Conservation (phyloP, 2,329 filamentous ascomycete species). For the Aureobasidium sp. region DNA sequence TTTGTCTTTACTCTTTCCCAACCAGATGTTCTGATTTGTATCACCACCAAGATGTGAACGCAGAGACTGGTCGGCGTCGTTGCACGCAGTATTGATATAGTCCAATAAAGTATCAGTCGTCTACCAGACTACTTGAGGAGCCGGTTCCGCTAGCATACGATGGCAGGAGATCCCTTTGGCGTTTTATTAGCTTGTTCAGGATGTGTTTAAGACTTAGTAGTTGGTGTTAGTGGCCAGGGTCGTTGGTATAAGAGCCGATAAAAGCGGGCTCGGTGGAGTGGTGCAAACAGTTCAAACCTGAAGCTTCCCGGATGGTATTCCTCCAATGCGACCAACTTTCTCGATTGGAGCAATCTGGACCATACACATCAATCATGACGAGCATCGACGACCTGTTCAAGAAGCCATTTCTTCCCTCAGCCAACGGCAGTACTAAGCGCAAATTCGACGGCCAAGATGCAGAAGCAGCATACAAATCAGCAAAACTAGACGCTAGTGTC, state of each 20-base stretch:
- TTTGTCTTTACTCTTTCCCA: neutral
- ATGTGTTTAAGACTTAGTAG: neutral
- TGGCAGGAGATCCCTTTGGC: no score
- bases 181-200: no score
- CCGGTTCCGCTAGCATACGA: no score
- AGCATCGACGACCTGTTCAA: slow-evolving; percentile 72
- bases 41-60: neutral
- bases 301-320: neutral
- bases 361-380: slow-evolving; percentile 48
- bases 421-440: slow-evolving; percentile 50
- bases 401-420: slow-evolving; percentile 52
- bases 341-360: neutral
- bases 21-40: neutral
- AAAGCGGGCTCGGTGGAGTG: neutral
- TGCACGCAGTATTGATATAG: neutral
- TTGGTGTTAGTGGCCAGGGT: neutral
- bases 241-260: neutral
- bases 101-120: neutral
- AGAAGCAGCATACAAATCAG: slow-evolving; percentile 66
- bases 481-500: slow-evolving; percentile 59
- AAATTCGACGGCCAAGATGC: slow-evolving; percentile 64
- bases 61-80: neutral
- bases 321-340: slow-evolving; percentile 5
- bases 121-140: neutral
- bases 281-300: slow-evolving; percentile 11